phyloP scores from a whole-genome alignment of 2,329 filamentous ascomycete genomes.

The Alternaria sp. region DNA sequence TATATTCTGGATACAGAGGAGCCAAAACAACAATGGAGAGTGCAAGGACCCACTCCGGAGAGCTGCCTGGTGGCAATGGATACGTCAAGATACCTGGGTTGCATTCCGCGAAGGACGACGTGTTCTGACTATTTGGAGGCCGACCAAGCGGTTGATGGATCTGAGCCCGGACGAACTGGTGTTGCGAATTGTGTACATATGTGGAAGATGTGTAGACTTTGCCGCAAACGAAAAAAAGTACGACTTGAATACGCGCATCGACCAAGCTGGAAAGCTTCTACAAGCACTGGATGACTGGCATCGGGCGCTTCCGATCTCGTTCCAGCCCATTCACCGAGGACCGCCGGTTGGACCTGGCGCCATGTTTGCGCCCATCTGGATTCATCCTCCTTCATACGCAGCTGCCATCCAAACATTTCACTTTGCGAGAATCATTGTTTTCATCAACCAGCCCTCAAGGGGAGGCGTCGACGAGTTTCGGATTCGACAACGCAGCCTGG shows the following conservation, averaged over 20 bases:
- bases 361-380: conserved; percentile 38
- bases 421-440: conserved; percentile 62
- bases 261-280: conserved; percentile 57
- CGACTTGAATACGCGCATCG: conserved; percentile 57
- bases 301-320: conserved; percentile 55
- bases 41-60: conserved; percentile 62
- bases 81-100: conserved; percentile 72
- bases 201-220: conserved; percentile 67
- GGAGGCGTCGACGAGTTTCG: conserved; percentile 61
- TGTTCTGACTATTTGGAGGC: conserved; percentile 67
- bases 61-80: conserved; percentile 72
- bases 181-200: conserved; percentile 62
- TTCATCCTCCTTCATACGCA: conserved; percentile 46
- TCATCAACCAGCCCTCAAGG: conserved; percentile 62
- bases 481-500: conserved; percentile 55
- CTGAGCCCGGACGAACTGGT: conserved; percentile 65
- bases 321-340: conserved; percentile 53
- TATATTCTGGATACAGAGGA: conserved; percentile 72
- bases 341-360: conserved; percentile 21
- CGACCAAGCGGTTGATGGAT: conserved; percentile 58
- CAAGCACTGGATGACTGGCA: conserved; percentile 62
- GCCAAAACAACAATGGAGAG: conserved; percentile 67
- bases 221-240: conserved; percentile 61
- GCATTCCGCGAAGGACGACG: conserved; percentile 67
- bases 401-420: conserved; percentile 63